phyloP scores from a whole-genome alignment of 2,329 filamentous ascomycete genomes.

The Sclerotinia subarctica region DNA sequence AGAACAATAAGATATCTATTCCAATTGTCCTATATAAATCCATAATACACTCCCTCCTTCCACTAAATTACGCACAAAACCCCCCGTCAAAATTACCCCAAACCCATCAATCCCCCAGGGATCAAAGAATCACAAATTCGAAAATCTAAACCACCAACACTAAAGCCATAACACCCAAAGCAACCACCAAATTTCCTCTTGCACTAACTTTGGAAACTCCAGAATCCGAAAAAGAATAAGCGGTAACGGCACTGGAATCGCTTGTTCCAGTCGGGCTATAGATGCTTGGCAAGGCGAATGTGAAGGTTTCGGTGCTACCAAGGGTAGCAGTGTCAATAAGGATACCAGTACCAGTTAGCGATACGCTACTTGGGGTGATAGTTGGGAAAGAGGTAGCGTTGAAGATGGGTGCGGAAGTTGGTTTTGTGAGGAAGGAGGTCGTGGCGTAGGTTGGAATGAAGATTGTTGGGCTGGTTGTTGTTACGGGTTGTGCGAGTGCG shows the following conservation, averaged over 20 bases:
- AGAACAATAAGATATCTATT: not conserved
- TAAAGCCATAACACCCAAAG: not conserved
- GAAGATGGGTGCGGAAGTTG: not conserved
- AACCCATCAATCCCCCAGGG: not conserved
- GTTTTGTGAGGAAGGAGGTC: slow-evolving; percentile 6
- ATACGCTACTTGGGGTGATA: not conserved
- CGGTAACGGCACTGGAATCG: slow-evolving; percentile 3
- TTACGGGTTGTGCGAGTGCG: not conserved
- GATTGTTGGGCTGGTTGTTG: not conserved
- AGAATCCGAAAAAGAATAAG: not conserved
- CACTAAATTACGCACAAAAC: not conserved
- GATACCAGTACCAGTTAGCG: slow-evolving; percentile 1
- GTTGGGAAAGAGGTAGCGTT: not conserved
- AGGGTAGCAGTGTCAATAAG: slow-evolving; percentile 8
- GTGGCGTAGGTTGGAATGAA: not conserved
- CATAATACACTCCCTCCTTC: not conserved
- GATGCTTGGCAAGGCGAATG: slow-evolving; percentile 8
- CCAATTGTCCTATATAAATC: not conserved
- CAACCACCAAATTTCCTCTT: not conserved
- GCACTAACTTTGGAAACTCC: not conserved
- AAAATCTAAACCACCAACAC: slow-evolving; percentile 2
- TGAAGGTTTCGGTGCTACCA: slow-evolving; percentile 2
- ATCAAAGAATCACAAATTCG: not conserved
- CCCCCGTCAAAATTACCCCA: not conserved
- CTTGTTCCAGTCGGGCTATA: slow-evolving; percentile 11